Base-by-base conservation (phyloP, 116 monocot genomes). In the Zostera marina region DNA sequence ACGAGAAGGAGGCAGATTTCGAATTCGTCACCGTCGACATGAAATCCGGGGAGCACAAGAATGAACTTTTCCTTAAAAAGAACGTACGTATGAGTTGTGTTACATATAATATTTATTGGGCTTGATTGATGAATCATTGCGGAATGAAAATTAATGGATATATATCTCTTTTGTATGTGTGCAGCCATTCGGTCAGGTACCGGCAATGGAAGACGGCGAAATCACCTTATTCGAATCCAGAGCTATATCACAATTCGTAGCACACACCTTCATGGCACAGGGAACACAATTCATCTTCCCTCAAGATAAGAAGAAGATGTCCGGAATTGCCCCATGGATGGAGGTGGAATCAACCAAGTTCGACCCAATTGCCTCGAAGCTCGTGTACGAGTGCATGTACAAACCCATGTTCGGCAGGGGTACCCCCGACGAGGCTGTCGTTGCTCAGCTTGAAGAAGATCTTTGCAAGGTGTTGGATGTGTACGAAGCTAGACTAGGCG, bases 1-100 rank as follows among this genome's bases (percentile, higher is more conserved):
- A 80, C 42, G 88, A 80, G 66, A 83, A 88, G 54, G 56, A 73
- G 3, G 40, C 77, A 16, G 75, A 77, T 6, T 88, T 88, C 69
- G 68, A 80, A 65, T 77, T 88, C 63, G 63, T 80, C 49, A 55
- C 64, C 49, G 71, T 75, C 56, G 80, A 88, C 61, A 56, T 61
- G 60, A 70, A 47, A 57, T 64, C 62, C 65, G 80, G 75, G 41
- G 56, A 67, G 12, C 74, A 63, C 43, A 75, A 70, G 55, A 41
- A 55, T 43, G 77, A 79, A 5, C 68, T 63, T 32, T 83, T 65
- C 66, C 61, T 83, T 41, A 15, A 45, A 23, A 61, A 53, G 45
- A 69, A 69, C 61, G 69, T 69, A 45, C 15, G 68, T 0, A 8
- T 15, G 3, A 9, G 23, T 60, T 44, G 5, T 21, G 12, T 13